These are phyloP conservation scores for Vitis riparia DNA, from an alignment of 164 flowering plant species.

Conservation along the genomic window DNA sequence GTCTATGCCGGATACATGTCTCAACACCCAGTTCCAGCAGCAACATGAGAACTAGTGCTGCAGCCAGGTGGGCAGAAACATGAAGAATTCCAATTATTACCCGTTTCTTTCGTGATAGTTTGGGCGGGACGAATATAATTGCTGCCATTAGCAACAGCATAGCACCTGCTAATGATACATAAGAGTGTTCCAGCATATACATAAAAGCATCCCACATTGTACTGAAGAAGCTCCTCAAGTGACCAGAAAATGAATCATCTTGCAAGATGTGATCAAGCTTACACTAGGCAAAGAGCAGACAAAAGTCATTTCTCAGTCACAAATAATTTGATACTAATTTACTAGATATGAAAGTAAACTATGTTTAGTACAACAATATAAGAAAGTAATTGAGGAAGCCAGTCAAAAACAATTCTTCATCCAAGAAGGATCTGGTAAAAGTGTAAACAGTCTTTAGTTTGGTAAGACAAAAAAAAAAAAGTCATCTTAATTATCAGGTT, in stretches of 20 bases:
- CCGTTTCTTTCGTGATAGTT: slow-evolving; percentile 77
- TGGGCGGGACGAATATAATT: slow-evolving; percentile 76
- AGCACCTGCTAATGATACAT: slow-evolving; percentile 66
- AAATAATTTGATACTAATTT: neutral
- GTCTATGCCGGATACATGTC: slow-evolving; percentile 80
- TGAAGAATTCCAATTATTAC: slow-evolving; percentile 78
- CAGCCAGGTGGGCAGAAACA: slow-evolving; percentile 80
- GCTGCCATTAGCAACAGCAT: slow-evolving; percentile 60
- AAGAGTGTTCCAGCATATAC: slow-evolving; percentile 72
- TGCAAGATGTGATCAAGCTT: slow-evolving; percentile 79
- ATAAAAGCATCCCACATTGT: slow-evolving; percentile 68
- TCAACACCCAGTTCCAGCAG: slow-evolving; percentile 92
- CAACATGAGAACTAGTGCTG: slow-evolving; percentile 90
- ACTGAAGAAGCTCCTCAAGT: slow-evolving; percentile 71
- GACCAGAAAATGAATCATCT: slow-evolving; percentile 81
- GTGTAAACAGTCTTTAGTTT: too few species aligned
- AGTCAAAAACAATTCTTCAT: neutral
- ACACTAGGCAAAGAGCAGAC: slow-evolving; percentile 52
- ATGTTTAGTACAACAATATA: neutral
- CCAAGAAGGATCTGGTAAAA: too few species aligned
- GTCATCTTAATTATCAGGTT: neutral
- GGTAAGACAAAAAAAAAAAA: neutral
- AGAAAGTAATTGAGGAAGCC: neutral
- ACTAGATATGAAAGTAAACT: neutral
- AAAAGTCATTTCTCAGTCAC: slow-evolving; percentile 16